phyloP scores from a whole-genome alignment of 2,329 filamentous ascomycete species.

The Claviceps sp. region DNA sequence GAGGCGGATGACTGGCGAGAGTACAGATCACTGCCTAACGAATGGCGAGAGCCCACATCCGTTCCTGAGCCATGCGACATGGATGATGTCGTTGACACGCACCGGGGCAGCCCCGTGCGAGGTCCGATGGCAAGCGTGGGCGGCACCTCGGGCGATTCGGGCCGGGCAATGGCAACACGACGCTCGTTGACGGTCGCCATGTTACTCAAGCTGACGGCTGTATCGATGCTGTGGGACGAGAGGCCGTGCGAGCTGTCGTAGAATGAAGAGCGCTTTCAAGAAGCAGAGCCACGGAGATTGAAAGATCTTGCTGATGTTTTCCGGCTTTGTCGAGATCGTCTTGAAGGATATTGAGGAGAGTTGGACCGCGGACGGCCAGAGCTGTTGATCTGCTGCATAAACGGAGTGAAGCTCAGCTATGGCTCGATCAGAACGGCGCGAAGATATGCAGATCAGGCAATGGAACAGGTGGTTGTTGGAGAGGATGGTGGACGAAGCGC shows the following conservation, averaged over 20 bases:
- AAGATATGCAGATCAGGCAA: background rate
- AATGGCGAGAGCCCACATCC: slow-evolving; percentile 36
- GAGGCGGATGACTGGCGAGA: slow-evolving; percentile 52
- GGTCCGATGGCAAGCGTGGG: slow-evolving; percentile 51
- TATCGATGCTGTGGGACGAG: background rate
- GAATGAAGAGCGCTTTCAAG: background rate
- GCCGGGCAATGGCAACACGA: slow-evolving; percentile 10
- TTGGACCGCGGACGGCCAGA: slow-evolving; percentile 4
- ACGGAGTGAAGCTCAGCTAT: slow-evolving; percentile 3
- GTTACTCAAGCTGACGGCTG: background rate
- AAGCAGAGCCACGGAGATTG: background rate
- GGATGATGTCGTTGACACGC: slow-evolving; percentile 49
- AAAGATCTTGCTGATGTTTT: background rate
- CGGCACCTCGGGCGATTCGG: slow-evolving; percentile 43
- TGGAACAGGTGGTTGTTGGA: background rate
- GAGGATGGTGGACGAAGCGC: background rate
- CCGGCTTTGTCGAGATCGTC: background rate
- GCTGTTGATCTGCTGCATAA: slow-evolving; percentile 2
- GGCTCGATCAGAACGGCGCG: slow-evolving; percentile 5
- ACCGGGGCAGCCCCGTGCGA: slow-evolving; percentile 46
- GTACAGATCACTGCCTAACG: slow-evolving; percentile 37
- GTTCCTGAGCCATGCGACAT: slow-evolving; percentile 42
- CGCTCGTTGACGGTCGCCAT: slow-evolving; percentile 23
- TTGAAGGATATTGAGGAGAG: background rate
- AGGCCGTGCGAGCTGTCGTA: background rate